phyloP scores from a whole-genome alignment of 164 flowering plant species.

The Tetracentron sinense region DNA sequence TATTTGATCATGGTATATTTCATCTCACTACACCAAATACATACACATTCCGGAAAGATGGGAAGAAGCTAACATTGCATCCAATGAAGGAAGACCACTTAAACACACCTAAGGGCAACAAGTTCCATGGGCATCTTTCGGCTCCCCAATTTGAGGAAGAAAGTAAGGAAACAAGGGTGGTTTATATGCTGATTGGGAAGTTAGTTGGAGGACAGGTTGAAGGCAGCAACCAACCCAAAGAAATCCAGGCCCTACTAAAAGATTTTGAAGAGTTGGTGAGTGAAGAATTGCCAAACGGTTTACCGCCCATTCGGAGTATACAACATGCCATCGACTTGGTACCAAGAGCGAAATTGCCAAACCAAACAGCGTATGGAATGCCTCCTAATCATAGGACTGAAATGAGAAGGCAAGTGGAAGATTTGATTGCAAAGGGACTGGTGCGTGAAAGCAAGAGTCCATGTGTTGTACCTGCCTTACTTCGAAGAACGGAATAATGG shows the following conservation, averaged over 20 bases:
- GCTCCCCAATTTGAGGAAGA: neutral
- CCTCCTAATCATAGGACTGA: neutral
- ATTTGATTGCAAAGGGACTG: slow-evolving; percentile 5
- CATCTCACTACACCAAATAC: neutral
- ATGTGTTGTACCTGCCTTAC: neutral
- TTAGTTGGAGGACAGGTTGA: neutral
- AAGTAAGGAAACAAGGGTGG: neutral
- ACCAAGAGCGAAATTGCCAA: neutral
- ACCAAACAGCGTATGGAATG: slow-evolving; percentile 5
- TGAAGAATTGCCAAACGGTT: neutral
- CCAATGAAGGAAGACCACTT: neutral
- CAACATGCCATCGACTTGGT: neutral
- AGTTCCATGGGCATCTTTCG: neutral
- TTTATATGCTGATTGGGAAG: neutral
- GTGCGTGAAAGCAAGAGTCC: slow-evolving; percentile 11
- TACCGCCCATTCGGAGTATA: neutral
- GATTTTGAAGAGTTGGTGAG: neutral
- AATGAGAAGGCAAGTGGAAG: slow-evolving; percentile 2
- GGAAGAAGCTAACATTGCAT: neutral
- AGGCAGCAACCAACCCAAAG: neutral
- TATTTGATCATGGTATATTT: neutral
- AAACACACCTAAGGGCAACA: neutral
- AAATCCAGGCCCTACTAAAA: neutral
- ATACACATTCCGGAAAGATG: neutral
- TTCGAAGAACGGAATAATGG: slow-evolving; percentile 1